Percentiles rank a stretch among this genome's conserved stretches.
Evolutionary conservation across 1,284 basidiomycete species (phyloP).

Genomic region (Phlebopus sp.): DNA sequence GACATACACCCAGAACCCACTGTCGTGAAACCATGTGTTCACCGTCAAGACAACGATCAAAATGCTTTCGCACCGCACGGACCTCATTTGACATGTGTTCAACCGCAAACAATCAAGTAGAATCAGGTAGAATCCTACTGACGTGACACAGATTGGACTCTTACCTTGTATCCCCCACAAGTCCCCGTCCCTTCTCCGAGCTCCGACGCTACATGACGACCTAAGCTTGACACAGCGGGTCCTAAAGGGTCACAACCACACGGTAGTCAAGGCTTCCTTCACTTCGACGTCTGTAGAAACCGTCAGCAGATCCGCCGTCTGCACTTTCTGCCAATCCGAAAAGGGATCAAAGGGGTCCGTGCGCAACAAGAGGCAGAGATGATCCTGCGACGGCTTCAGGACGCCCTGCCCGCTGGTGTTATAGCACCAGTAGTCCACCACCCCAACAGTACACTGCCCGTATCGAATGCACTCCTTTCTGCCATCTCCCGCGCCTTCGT

Average conservation of each 20-base stretch:
- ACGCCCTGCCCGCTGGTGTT: conserved; percentile 26
- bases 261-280: conserved; percentile 9
- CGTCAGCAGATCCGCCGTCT: conserved; percentile 26
- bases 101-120: too few relatives aligned
- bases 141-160: too few relatives aligned
- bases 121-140: too few relatives aligned
- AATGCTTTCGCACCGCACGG: too few relatives aligned
- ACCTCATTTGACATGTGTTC: too few relatives aligned
- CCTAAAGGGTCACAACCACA: conserved; percentile 25
- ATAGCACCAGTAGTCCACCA: conserved; percentile 34
- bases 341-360: conserved; percentile 31
- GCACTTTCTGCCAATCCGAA: conserved; percentile 27
- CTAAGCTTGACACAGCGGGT: too few relatives aligned
- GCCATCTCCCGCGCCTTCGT: conserved; percentile 17
- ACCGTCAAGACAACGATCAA: too few relatives aligned
- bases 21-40: too few relatives aligned
- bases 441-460: conserved; percentile 24
- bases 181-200: too few relatives aligned
- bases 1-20: too few relatives aligned
- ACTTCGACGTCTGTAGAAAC: conserved; percentile 22
- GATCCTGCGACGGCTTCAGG: conserved; percentile 23
- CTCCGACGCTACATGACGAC: too few relatives aligned
- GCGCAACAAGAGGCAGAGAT: conserved; percentile 27
- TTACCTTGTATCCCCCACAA: too few relatives aligned
- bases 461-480: conserved; percentile 16